Evolutionary conservation across 2,329 filamentous ascomycete genomes (phyloP).

Genomic region (Gnomoniopsis sp.): DNA sequence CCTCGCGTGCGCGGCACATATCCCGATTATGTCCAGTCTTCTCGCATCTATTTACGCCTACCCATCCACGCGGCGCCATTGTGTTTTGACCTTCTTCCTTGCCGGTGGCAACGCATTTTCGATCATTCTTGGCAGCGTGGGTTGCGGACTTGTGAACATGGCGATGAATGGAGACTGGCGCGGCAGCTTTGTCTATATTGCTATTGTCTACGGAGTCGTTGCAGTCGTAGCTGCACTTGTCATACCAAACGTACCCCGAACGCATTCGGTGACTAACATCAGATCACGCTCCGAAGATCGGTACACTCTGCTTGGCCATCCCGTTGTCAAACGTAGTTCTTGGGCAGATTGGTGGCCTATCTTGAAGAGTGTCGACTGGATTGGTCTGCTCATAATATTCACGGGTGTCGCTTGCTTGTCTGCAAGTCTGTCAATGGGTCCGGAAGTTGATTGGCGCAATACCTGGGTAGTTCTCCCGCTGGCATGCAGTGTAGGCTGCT

Average conservation of each 20-base stretch:
- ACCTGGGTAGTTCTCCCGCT: constrained; percentile 30
- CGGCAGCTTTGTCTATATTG: constrained; percentile 29
- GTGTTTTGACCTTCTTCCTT: constrained; percentile 31
- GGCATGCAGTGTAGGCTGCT: constrained; percentile 26
- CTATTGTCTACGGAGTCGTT: constrained; percentile 26
- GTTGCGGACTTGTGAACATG: constrained; percentile 28
- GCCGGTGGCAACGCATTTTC: constrained; percentile 29
- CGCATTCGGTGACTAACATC: neutral
- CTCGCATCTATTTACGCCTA: constrained; percentile 28
- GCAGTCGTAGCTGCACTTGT: constrained; percentile 25
- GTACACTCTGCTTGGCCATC: constrained; percentile 9
- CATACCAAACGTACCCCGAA: constrained; percentile 25
- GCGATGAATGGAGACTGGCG: constrained; percentile 25
- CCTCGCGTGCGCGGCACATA: constrained; percentile 29
- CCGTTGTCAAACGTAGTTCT: constrained; percentile 18
- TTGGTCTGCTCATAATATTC: constrained; percentile 27
- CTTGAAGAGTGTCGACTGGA: constrained; percentile 28
- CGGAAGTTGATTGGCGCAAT: constrained; percentile 30
- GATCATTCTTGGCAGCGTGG: constrained; percentile 31
- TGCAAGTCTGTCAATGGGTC: constrained; percentile 29
- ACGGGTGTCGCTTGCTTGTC: constrained; percentile 28
- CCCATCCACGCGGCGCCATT: constrained; percentile 29
- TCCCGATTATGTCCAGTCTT: constrained; percentile 30
- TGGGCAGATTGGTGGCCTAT: constrained; percentile 20
- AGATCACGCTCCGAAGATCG: constrained; percentile 16